These are phyloP conservation scores for Boletellus deceptivus DNA, from an alignment of 1,284 basidiomycete species.

Conservation along the genomic window DNA sequence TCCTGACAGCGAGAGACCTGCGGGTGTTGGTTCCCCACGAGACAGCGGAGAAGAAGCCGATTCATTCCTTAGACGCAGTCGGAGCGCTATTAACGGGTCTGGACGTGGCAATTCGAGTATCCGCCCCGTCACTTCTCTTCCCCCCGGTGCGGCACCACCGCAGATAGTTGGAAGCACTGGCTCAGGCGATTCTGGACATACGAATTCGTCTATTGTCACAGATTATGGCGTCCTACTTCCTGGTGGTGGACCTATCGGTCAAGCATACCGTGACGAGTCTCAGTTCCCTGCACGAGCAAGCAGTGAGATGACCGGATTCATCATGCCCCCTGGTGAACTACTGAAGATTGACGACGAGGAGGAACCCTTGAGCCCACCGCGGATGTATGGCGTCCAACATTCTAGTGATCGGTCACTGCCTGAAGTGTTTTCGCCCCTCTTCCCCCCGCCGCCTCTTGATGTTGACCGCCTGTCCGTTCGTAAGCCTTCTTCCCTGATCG, in stretches of 20 bases:
- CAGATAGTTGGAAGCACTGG: constrained; percentile 30
- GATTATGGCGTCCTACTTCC: constrained; percentile 33
- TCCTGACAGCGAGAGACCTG: constrained; percentile 35
- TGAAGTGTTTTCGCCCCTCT: constrained; percentile 36
- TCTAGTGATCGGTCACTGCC: constrained; percentile 25
- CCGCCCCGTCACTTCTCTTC: constrained; percentile 30
- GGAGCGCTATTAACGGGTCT: constrained; percentile 21
- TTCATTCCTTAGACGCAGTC: constrained; percentile 51
- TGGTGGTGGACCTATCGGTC: constrained; percentile 32
- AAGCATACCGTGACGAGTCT: constrained; percentile 29
- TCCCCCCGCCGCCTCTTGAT: constrained; percentile 41
- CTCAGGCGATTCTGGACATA: constrained; percentile 25
- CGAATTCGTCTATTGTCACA: constrained; percentile 27
- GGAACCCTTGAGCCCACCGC: constrained; percentile 19
- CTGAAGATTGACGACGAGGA: constrained; percentile 32
- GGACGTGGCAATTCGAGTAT: constrained; percentile 17
- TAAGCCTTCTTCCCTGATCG: constrained; percentile 28
- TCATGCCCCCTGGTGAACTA: constrained; percentile 30
- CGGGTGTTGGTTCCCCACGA: constrained; percentile 64
- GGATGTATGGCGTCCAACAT: constrained; percentile 28
- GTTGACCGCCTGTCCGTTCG: constrained; percentile 34
- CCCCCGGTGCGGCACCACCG: constrained; percentile 31
- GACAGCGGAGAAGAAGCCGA: constrained; percentile 66
- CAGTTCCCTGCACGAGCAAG: constrained; percentile 26
- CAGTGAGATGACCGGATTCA: constrained; percentile 29